Base-by-base conservation (phyloP, 257 asterid genomes). In the Anisodus tanguticus region DNA sequence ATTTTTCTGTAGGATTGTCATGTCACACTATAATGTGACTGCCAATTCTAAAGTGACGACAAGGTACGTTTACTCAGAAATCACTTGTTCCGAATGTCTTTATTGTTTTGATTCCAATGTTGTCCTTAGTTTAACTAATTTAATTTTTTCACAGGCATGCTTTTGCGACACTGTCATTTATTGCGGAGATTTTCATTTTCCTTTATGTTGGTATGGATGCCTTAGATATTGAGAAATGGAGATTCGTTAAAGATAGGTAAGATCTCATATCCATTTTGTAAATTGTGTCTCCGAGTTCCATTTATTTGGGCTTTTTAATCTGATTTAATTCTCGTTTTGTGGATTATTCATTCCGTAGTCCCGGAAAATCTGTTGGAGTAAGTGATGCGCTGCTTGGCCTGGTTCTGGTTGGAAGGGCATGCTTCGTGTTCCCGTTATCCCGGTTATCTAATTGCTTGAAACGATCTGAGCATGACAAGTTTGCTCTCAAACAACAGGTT, bases 121-220 rank as follows among this genome's bases (percentile, higher is more conserved):
- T 41, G 45, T 41, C 45, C 45, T 49, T 74, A 49, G 80, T 71
- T 71, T 45, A 19, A 11, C 43, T 74, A 5, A 49, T 74, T 86
- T 86, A 67, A 49, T 22, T 85, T 86, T 77, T 87, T 39, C 74
- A 85, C 89, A 94, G 97, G 90, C 95, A 93, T 87, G 59, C 88
- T 66, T 95, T 91, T 84, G 94, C 94, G 76, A 91, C 98, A 2
- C 35, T 93, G 76, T 95, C 98, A 26, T 90, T 88, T 83, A 85
- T 92, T 68, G 93, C 97, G 2, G 97, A 95, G 89, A 86, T 82
- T 41, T 88, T 91, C 80, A 95, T 95, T 85, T 95, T 93, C 92
- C 94, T 92, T 35, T 95, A 93, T 47, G 97, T 95, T 87, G 98
- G 98, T 59, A 92, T 93, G 98, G 98, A 93, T 88, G 98, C 98